A percentile compares a stretch with the other conserved stretches of the same genome.
phyloP scores from a whole-genome alignment of 2,329 filamentous ascomycete species.

The Sporothrix pallida region DNA sequence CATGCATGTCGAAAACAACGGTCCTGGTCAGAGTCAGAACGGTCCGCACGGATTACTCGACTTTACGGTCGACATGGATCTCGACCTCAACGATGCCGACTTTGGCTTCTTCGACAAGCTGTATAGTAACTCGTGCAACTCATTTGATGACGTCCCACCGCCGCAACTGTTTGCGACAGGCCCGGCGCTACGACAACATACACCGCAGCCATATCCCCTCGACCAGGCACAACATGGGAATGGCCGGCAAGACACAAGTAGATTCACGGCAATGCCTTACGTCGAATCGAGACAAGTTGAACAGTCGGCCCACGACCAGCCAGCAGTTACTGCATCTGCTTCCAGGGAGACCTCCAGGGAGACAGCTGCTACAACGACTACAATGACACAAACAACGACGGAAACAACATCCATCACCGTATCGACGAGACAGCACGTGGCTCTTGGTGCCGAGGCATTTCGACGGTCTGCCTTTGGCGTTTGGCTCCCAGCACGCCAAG shows the following conservation, averaged over 20 bases:
- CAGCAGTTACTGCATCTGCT: no score
- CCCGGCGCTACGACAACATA: background rate
- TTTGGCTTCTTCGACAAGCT: constrained; percentile 58
- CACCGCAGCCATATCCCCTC: background rate
- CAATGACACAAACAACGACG: background rate
- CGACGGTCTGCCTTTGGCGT: constrained; percentile 58
- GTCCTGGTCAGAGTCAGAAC: constrained; percentile 42
- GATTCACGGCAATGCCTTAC: no score
- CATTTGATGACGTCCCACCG: constrained; percentile 40
- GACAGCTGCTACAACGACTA: background rate
- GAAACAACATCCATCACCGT: background rate
- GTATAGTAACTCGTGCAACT: constrained; percentile 53
- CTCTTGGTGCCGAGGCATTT: constrained; percentile 51
- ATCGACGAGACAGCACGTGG: constrained; percentile 32
- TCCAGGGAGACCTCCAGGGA: no score
- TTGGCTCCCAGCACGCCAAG: constrained; percentile 56
- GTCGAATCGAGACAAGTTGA: no score
- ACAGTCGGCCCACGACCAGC: background rate
- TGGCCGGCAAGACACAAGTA: background rate
- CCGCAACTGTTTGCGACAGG: background rate
- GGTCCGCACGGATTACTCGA: constrained; percentile 53
- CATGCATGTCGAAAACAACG: constrained; percentile 49
- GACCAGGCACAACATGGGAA: background rate
- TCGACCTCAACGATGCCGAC: constrained; percentile 59
- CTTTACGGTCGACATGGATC: constrained; percentile 56